These are phyloP conservation scores for Pseudocercospora vitis DNA, from an alignment of 2,329 filamentous ascomycete genomes.

Conservation along the genomic window DNA sequence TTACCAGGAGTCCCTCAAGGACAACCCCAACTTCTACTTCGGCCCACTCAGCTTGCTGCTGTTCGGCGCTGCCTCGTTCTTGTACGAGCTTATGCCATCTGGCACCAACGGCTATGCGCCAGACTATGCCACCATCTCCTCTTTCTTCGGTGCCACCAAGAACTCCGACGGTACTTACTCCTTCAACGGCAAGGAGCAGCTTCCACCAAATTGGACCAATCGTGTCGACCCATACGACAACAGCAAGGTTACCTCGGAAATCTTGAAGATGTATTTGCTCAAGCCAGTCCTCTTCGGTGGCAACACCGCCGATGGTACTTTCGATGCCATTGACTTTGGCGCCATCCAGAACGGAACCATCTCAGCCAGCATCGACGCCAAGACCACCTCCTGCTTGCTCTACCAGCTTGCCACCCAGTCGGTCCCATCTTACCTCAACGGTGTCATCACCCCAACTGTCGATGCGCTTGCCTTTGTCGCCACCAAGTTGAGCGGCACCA, in stretches of 20 bases:
- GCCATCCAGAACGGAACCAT: constrained; percentile 44
- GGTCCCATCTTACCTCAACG: constrained; percentile 42
- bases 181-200: constrained; percentile 43
- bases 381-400: constrained; percentile 43
- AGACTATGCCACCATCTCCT: constrained; percentile 40
- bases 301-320: constrained; percentile 17
- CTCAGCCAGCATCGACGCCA: constrained; percentile 28
- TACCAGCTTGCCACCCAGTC: constrained; percentile 45
- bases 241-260: constrained; percentile 41
- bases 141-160: constrained; percentile 45
- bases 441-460: constrained; percentile 42
- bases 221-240: constrained; percentile 40
- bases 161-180: constrained; percentile 41
- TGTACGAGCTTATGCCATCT: constrained; percentile 45
- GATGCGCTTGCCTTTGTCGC: constrained; percentile 37
- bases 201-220: constrained; percentile 45
- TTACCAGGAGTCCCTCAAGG: constrained; percentile 41
- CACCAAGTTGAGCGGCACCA: constrained; percentile 33
- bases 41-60: constrained; percentile 43
- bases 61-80: constrained; percentile 46
- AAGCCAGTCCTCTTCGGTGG: constrained; percentile 38
- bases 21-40: constrained; percentile 48
- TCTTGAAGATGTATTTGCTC: constrained; percentile 43
- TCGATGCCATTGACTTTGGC: constrained; percentile 38
- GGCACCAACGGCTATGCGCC: constrained; percentile 36